A percentile compares a stretch with the other conserved stretches of the same genome.
phyloP scores from a whole-genome alignment of 371 early-diverging fungal species.

The Rhizopus delemar region DNA sequence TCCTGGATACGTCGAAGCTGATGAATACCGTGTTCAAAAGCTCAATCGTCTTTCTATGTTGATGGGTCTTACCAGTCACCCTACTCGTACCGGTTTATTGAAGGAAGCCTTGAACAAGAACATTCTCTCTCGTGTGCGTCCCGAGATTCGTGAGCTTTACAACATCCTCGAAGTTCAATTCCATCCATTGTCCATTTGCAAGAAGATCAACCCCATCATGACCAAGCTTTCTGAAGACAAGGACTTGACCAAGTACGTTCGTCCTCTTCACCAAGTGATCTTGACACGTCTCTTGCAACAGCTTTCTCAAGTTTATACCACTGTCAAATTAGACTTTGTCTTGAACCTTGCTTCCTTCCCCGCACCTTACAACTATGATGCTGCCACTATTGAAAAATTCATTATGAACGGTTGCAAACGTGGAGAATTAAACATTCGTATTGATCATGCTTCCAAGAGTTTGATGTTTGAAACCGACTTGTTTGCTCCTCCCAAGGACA shows the following conservation, averaged over 20 bases:
- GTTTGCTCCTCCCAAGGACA: constrained; percentile 68
- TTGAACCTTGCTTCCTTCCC: constrained; percentile 87
- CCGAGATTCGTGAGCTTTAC: constrained; percentile 91
- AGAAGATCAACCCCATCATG: constrained; percentile 89
- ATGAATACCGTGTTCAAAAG: constrained; percentile 85
- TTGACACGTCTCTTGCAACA: constrained; percentile 94
- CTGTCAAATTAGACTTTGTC: constrained; percentile 91
- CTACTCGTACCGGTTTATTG: constrained; percentile 88
- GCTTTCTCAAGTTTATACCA: constrained; percentile 95
- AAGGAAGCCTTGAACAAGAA: constrained; percentile 87
- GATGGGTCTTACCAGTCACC: constrained; percentile 81
- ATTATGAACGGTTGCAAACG: constrained; percentile 96
- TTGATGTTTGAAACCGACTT: constrained; percentile 90
- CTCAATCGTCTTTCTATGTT: constrained; percentile 83
- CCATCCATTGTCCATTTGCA: constrained; percentile 96
- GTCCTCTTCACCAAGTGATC: constrained; percentile 92
- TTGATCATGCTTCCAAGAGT: constrained; percentile 90
- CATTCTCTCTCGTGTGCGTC: constrained; percentile 83
- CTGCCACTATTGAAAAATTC: constrained; percentile 92
- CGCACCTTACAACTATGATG: constrained; percentile 81
- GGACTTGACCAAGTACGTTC: constrained; percentile 85
- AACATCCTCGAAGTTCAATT: constrained; percentile 95
- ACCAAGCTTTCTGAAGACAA: constrained; percentile 69
- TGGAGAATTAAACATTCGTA: constrained; percentile 92
- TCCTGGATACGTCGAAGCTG: constrained; percentile 66